phyloP scores from a whole-genome alignment of 2,329 filamentous ascomycete species.

The Alternaria viburni region DNA sequence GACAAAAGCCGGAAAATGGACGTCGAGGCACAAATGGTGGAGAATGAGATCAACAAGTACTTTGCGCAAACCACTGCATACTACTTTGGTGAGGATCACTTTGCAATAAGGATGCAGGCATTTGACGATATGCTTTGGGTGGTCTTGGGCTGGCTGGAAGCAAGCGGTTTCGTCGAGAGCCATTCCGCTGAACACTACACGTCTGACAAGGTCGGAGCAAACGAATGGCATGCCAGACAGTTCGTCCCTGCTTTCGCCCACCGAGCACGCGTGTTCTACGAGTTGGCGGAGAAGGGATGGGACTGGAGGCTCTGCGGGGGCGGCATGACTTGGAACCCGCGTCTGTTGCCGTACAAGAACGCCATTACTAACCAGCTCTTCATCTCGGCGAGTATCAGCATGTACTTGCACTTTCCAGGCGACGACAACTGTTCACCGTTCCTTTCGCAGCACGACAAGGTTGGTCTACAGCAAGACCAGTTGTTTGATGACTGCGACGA shows the following conservation, averaged over 20 bases:
- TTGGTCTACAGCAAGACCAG: background rate
- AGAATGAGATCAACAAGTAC: conserved; percentile 83
- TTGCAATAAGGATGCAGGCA: conserved; percentile 76
- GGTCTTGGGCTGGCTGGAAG: conserved; percentile 87
- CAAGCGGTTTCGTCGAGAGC: conserved; percentile 74
- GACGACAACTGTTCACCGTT: conserved; percentile 78
- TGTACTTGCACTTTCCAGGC: conserved; percentile 90
- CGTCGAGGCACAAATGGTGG: conserved; percentile 58
- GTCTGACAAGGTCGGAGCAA: background rate
- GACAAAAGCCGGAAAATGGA: conserved; percentile 33
- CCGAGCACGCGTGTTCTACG: conserved; percentile 84
- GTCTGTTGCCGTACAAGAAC: conserved; percentile 82
- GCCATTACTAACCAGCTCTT: conserved; percentile 94
- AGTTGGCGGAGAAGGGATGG: conserved; percentile 80
- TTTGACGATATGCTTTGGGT: conserved; percentile 98
- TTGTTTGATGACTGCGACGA: conserved; percentile 17
- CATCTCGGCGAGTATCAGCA: conserved; percentile 81
- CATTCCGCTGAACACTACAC: conserved; percentile 70
- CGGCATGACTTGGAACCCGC: conserved; percentile 90
- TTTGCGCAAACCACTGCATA: conserved; percentile 78
- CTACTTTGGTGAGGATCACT: conserved; percentile 86
- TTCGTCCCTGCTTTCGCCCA: conserved; percentile 82
- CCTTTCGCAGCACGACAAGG: conserved; percentile 42
- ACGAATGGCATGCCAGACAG: conserved; percentile 74
- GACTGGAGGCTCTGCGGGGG: conserved; percentile 80